A percentile compares a stretch with the other conserved stretches of the same genome.
phyloP scores from a whole-genome alignment of 2,329 filamentous ascomycete genomes.

The Cercospora sesami region DNA sequence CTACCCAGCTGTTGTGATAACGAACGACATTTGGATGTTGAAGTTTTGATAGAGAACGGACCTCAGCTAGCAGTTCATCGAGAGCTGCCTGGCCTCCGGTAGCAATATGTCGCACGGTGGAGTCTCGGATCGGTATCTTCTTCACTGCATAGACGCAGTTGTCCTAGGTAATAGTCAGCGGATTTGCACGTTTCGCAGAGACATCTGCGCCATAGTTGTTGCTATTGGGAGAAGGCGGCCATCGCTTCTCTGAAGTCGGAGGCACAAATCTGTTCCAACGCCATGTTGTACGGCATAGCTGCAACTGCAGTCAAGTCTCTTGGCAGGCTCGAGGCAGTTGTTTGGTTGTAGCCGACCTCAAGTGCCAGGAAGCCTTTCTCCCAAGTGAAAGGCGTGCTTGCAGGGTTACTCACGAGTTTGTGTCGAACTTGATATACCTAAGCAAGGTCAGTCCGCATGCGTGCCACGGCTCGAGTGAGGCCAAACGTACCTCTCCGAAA shows the following conservation, averaged over 20 bases:
- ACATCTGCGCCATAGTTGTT: not conserved
- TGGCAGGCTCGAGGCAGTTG: no score
- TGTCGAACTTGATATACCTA: constrained; percentile 61
- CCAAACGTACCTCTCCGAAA: constrained; percentile 60
- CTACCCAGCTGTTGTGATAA: constrained; percentile 66
- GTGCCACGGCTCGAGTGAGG: constrained; percentile 60
- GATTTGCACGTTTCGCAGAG: not conserved
- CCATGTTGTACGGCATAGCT: no score
- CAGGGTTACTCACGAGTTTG: constrained; percentile 44
- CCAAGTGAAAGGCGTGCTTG: not conserved
- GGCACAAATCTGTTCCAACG: not conserved
- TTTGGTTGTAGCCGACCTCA: not conserved
- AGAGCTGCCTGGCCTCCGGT: constrained; percentile 55
- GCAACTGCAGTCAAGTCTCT: no score
- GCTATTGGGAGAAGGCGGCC: not conserved
- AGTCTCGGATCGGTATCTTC: constrained; percentile 59
- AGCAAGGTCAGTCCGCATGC: constrained; percentile 57
- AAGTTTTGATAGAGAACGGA: constrained; percentile 61
- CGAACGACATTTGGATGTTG: constrained; percentile 67
- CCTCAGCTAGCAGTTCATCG: constrained; percentile 59
- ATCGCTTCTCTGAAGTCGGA: not conserved
- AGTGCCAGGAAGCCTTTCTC: not conserved
- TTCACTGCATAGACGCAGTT: constrained; percentile 65
- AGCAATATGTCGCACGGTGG: constrained; percentile 47
- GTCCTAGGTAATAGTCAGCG: constrained; percentile 41